phyloP scores from a whole-genome alignment of 345 rosid species.

The Populus davidiana region DNA sequence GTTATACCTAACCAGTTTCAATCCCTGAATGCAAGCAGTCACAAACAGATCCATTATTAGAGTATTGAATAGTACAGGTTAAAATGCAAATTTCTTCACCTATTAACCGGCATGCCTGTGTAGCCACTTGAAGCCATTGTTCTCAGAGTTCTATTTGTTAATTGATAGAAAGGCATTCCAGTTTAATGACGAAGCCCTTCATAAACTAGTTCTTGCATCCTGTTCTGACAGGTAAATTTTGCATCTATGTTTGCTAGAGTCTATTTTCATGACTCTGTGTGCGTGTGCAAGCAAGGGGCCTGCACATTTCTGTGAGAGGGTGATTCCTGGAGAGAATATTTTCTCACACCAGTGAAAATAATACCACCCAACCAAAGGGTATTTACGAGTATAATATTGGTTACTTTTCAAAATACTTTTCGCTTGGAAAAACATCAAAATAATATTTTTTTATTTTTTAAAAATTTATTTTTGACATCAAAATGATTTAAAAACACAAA shows the following conservation, averaged over 20 bases:
- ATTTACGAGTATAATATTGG: fast-evolving
- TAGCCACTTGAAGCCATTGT: not conserved
- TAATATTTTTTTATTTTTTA: no score
- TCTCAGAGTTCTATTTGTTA: not conserved
- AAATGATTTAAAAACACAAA: no score
- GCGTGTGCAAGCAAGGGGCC: not conserved
- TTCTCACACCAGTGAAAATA: not conserved
- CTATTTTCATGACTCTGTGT: not conserved
- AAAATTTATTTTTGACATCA: no score
- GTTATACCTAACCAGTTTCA: slow-evolving; percentile 1
- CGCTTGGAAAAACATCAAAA: no score
- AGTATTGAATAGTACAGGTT: not conserved
- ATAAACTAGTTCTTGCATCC: not conserved
- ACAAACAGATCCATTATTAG: not conserved
- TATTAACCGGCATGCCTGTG: not conserved
- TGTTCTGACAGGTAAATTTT: not conserved
- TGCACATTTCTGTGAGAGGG: not conserved
- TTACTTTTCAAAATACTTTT: no score
- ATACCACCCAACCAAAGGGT: not conserved
- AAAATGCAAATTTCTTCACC: not conserved
- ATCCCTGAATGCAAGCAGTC: slow-evolving; percentile 11
- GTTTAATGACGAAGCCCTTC: not conserved
- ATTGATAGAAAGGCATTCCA: not conserved
- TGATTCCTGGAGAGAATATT: not conserved
- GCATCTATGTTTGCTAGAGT: not conserved